Conservation (phyloP, 495 filamentous ascomycete species). For the Penicillium paradoxum region DNA sequence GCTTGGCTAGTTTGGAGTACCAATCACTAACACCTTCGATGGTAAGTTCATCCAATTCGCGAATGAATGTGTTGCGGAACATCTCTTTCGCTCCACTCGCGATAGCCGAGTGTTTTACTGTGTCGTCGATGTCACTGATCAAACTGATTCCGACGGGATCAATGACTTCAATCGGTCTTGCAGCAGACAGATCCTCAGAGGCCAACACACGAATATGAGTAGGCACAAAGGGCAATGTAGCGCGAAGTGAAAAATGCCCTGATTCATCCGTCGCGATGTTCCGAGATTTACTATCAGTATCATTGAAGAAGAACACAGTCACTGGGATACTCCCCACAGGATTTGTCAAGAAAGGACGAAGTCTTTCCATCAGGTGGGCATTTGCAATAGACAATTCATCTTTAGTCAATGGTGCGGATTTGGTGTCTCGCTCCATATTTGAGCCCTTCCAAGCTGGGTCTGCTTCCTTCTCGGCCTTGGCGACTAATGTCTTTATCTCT, state of each 20-base stretch:
- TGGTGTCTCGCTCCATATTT: constrained; percentile 12
- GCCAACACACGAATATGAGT: constrained; percentile 84
- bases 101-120: constrained; percentile 93
- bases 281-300: constrained; percentile 67
- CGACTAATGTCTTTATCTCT: constrained; percentile 70
- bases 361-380: constrained; percentile 74
- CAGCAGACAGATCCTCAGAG: constrained; percentile 76
- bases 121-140: constrained; percentile 98
- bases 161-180: constrained; percentile 67
- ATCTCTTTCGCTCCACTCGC: constrained; percentile 82
- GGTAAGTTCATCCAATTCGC: constrained; percentile 73
- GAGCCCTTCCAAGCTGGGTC: constrained; percentile 58
- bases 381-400: constrained; percentile 77
- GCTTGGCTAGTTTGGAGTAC: constrained; percentile 69
- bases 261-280: constrained; percentile 76
- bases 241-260: constrained; percentile 78
- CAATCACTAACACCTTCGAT: constrained; percentile 84
- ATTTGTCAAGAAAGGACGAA: constrained; percentile 83
- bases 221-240: constrained; percentile 79
- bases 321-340: constrained; percentile 69
- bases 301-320: constrained; percentile 90
- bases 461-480: constrained; percentile 62
- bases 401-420: constrained; percentile 55
- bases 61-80: constrained; percentile 90
- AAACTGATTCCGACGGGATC: constrained; percentile 81